Conservation (phyloP, 495 filamentous ascomycete species). For the Aspergillus diversus region DNA sequence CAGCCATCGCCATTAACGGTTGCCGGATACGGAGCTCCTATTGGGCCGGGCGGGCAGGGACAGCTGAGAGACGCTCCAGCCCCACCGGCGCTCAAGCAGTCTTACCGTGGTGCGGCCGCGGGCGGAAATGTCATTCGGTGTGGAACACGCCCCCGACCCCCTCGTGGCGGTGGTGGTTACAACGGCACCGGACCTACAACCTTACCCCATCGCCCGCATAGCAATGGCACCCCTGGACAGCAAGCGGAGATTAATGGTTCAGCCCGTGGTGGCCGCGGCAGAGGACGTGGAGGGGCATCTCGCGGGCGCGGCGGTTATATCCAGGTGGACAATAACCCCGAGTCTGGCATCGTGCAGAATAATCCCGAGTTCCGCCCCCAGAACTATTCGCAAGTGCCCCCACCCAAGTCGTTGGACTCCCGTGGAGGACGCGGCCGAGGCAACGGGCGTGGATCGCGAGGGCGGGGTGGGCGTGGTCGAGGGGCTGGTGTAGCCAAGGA, state of each 20-base stretch:
- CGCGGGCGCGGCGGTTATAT: constrained; percentile 54
- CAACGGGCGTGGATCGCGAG: constrained; percentile 23
- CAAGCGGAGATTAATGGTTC: constrained; percentile 25
- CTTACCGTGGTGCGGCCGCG: constrained; percentile 70
- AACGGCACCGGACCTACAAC: constrained; percentile 44
- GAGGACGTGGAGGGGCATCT: constrained; percentile 35
- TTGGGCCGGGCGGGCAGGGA: constrained; percentile 60
- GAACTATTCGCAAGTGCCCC: constrained; percentile 75
- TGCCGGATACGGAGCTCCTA: constrained; percentile 61
- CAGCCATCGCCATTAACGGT: constrained; percentile 59
- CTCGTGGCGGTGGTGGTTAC: constrained; percentile 41
- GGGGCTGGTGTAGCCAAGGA: not conserved
- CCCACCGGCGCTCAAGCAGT: constrained; percentile 70
- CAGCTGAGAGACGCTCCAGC: constrained; percentile 69
- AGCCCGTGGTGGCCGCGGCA: constrained; percentile 31
- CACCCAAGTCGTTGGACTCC: constrained; percentile 68
- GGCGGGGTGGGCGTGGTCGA: constrained; percentile 13
- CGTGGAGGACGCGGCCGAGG: constrained; percentile 55
- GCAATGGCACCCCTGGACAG: constrained; percentile 30
- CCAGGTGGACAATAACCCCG: constrained; percentile 55
- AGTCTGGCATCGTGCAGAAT: constrained; percentile 51
- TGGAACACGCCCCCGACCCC: constrained; percentile 38
- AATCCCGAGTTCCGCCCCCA: constrained; percentile 61
- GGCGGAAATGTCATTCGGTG: constrained; percentile 27
- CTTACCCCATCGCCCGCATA: constrained; percentile 42